Evolutionary conservation across 257 asterid genomes (phyloP).

Genomic region (Paulownia fortunei): DNA sequence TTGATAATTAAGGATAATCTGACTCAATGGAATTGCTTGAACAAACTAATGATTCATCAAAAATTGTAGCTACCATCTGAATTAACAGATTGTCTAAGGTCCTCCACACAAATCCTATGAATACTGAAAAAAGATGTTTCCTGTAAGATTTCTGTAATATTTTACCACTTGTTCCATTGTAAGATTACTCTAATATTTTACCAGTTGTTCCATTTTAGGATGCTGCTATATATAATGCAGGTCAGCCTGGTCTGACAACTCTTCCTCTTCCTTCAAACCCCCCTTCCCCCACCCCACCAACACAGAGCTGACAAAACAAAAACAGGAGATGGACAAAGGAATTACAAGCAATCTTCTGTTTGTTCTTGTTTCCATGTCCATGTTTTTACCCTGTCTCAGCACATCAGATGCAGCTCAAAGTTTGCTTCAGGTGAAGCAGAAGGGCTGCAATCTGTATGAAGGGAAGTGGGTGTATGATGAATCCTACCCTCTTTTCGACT

Average conservation of each 20-base stretch:
- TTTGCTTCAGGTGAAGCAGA: background rate
- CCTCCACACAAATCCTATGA: background rate
- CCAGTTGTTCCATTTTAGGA: background rate
- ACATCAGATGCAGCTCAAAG: background rate
- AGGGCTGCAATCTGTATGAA: conserved; percentile 51
- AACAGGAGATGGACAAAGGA: conserved; percentile 6
- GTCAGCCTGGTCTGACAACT: background rate
- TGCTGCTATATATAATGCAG: background rate
- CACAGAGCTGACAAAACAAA: background rate
- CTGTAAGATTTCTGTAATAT: background rate
- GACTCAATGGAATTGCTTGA: background rate
- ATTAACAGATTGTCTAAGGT: no score
- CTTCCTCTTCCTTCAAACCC: background rate
- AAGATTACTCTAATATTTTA: no score
- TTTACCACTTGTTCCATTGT: background rate
- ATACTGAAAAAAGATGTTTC: background rate
- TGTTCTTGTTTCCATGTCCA: conserved; percentile 20
- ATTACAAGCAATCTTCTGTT: conserved; percentile 14
- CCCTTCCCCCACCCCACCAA: background rate
- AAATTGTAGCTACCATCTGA: background rate
- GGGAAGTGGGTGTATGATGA: conserved; percentile 70
- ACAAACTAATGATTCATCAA: background rate
- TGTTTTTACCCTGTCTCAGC: conserved; percentile 2
- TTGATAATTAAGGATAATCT: background rate
- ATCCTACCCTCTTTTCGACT: conserved; percentile 67